These are phyloP conservation scores for Thelephora aurantiotincta DNA, from an alignment of 768 basidiomycete genomes.

Conservation along the genomic window DNA sequence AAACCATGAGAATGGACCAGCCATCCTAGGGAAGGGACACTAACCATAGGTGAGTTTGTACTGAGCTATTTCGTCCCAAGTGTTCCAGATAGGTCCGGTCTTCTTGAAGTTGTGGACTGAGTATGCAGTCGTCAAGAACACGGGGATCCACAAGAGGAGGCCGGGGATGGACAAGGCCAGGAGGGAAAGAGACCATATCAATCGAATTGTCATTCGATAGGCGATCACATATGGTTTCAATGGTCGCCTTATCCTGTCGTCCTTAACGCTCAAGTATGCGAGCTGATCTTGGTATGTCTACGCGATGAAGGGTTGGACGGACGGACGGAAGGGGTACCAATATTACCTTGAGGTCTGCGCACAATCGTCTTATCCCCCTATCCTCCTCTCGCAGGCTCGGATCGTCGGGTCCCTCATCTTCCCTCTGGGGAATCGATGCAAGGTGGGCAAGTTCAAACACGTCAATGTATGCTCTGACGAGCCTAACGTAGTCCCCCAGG, in stretches of 20 bases:
- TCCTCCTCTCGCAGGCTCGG: conserved; percentile 12
- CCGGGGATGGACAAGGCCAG: conserved; percentile 60
- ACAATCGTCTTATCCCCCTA: conserved; percentile 16
- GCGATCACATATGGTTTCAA: conserved; percentile 39
- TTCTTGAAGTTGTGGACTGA: conserved; percentile 68
- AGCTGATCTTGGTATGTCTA: conserved; percentile 70
- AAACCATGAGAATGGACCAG: not conserved
- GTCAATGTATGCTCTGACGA: conserved; percentile 63
- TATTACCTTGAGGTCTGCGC: conserved; percentile 47
- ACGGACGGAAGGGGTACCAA: not conserved
- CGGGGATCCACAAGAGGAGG: conserved; percentile 68
- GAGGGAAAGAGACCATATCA: conserved; percentile 49
- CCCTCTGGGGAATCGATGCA: conserved; percentile 2
- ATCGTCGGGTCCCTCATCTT: conserved; percentile 9
- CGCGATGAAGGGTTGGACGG: not conserved
- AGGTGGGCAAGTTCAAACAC: conserved; percentile 43
- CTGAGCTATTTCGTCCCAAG: conserved; percentile 83
- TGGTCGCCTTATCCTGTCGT: conserved; percentile 68
- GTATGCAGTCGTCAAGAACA: conserved; percentile 57
- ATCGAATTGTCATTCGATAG: conserved; percentile 49
- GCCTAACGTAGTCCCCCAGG: conserved; percentile 72
- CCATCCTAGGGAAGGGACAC: not conserved
- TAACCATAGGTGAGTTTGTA: conserved; percentile 73
- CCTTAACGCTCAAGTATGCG: conserved; percentile 56
- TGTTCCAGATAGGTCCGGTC: conserved; percentile 72